Evolutionary conservation across 1,139 yeast species (phyloP).

Genomic region (Kodamaea sp.): DNA sequence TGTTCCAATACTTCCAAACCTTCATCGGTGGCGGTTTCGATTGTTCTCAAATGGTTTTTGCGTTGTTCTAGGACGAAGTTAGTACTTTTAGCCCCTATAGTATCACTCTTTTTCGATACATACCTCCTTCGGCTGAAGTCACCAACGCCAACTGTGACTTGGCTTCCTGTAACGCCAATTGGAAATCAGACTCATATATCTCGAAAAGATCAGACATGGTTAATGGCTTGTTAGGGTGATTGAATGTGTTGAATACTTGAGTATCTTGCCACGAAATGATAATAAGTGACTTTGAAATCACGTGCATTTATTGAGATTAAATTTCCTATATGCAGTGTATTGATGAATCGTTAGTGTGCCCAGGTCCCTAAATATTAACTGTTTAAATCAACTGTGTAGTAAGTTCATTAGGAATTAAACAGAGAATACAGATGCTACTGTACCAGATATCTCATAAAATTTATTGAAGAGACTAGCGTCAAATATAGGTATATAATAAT

Average conservation of each 20-base stretch:
- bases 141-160: slow-evolving; percentile 63
- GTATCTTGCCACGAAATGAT: too few relatives aligned
- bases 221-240: not conserved
- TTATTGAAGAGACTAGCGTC: too few relatives aligned
- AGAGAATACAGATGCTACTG: too few relatives aligned
- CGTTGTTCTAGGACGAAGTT: slow-evolving; percentile 24
- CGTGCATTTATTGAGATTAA: too few relatives aligned
- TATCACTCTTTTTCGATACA: slow-evolving; percentile 20
- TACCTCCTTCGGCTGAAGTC: slow-evolving; percentile 54
- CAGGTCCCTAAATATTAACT: not conserved
- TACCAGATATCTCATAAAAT: too few relatives aligned
- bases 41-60: slow-evolving; percentile 53
- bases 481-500: too few relatives aligned
- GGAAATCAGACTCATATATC: slow-evolving; percentile 74
- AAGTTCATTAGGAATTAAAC: not conserved
- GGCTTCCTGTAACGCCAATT: slow-evolving; percentile 70
- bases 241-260: too few relatives aligned
- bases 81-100: slow-evolving; percentile 1
- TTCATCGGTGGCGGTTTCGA: slow-evolving; percentile 73
- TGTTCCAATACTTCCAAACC: slow-evolving; percentile 80
- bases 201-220: slow-evolving; percentile 61
- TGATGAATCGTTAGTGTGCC: too few relatives aligned
- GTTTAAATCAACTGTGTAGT: not conserved
- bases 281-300: too few relatives aligned
- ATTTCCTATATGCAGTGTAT: too few relatives aligned